These are phyloP conservation scores for Penstemon davidsonii DNA, from an alignment of 257 asterid genomes.

Conservation along the genomic window DNA sequence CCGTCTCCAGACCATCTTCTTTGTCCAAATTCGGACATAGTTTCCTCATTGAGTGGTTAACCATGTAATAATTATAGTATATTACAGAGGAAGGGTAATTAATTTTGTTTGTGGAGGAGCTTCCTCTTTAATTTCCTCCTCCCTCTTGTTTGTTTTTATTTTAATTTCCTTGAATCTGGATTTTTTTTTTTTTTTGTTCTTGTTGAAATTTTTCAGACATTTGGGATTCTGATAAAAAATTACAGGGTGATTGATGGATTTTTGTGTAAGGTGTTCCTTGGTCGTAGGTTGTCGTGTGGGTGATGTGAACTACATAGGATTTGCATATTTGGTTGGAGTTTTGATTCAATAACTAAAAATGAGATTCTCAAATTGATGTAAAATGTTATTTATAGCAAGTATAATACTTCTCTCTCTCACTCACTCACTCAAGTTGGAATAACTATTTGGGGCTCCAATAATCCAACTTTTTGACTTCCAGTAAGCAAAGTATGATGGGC, in stretches of 20 bases:
- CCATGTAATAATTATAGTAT: no score
- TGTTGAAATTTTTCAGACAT: not conserved
- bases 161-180: not conserved
- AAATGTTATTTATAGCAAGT: no score
- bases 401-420: no score
- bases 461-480: no score
- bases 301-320: no score
- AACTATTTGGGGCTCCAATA: no score
- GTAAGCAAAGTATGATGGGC: no score
- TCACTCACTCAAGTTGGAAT: no score
- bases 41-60: conserved; percentile 46
- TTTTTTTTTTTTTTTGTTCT: not conserved
- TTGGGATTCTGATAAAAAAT: not conserved
- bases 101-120: conserved; percentile 4
- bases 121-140: not conserved
- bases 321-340: no score
- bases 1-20: conserved; percentile 72
- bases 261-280: conserved; percentile 38
- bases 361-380: no score
- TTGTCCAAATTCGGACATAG: conserved; percentile 69
- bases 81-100: no score
- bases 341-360: no score
- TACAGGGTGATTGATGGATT: conserved; percentile 17
- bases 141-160: conserved; percentile 2
- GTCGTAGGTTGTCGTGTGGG: conserved; percentile 41